Evolutionary conservation across 331 rosid genomes (phyloP).

Genomic region (Quercus phellos): DNA sequence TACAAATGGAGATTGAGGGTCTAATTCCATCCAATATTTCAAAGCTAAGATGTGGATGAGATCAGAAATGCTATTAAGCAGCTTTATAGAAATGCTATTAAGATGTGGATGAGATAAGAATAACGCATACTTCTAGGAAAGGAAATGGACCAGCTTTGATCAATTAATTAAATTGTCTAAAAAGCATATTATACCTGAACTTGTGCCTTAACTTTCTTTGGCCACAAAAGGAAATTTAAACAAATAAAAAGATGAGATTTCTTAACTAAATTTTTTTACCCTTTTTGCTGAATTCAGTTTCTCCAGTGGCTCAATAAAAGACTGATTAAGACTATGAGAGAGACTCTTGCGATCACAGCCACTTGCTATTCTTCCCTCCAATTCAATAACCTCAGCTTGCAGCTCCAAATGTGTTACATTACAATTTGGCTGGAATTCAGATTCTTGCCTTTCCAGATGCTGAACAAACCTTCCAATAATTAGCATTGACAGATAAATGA

Average conservation of each 20-base stretch:
- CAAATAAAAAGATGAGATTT: not conserved
- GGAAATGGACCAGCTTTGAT: not conserved
- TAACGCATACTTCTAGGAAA: not conserved
- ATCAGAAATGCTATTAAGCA: not conserved
- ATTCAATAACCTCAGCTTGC: constrained; percentile 43
- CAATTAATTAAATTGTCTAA: not conserved
- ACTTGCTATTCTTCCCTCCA: constrained; percentile 46
- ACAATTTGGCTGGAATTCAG: constrained; percentile 28
- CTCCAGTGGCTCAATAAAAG: constrained; percentile 42
- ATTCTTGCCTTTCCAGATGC: constrained; percentile 64
- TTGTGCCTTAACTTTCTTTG: not conserved
- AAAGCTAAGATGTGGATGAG: not conserved
- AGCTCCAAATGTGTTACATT: constrained; percentile 38
- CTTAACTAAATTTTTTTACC: constrained; percentile 39
- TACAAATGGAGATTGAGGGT: no score
- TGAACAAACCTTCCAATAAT: constrained; percentile 25
- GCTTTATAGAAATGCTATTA: not conserved
- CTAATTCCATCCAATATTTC: no score
- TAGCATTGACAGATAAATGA: not conserved
- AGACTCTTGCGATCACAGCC: constrained; percentile 36
- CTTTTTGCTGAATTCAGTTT: constrained; percentile 47
- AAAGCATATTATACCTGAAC: not conserved
- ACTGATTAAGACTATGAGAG: constrained; percentile 36
- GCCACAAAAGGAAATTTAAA: not conserved
- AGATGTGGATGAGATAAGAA: not conserved